phyloP scores from a whole-genome alignment of 371 early-diverging fungal genomes.

The Thermomucor indicae-seudaticae region DNA sequence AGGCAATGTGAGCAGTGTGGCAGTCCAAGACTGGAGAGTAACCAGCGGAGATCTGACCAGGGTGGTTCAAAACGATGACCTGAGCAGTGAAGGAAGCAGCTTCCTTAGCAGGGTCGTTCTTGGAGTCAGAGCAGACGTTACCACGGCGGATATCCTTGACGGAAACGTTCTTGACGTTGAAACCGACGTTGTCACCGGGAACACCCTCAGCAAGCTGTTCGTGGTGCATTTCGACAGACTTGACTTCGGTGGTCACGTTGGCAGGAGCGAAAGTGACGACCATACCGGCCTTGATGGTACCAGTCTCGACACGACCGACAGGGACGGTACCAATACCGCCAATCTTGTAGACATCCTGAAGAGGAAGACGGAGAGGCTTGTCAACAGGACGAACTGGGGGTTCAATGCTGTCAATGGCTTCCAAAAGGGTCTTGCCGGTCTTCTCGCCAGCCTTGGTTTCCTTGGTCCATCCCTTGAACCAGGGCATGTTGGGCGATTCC shows the following conservation, averaged over 20 bases:
- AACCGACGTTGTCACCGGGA: conserved; percentile 98
- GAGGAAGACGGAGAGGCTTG: conserved; percentile 96
- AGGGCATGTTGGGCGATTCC: no score
- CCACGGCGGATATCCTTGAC: conserved; percentile 97
- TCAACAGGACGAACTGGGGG: no score
- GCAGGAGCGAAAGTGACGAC: conserved; percentile 89
- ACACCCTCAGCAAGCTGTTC: conserved; percentile 88
- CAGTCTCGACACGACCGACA: conserved; percentile 97
- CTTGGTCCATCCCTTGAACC: conserved; percentile 94
- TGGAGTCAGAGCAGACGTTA: conserved; percentile 94
- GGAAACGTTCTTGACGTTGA: conserved; percentile 98
- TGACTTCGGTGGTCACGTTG: conserved; percentile 91
- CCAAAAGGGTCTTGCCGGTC: conserved; percentile 70
- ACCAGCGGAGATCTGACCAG: conserved; percentile 86
- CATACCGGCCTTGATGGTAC: conserved; percentile 91
- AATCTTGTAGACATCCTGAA: conserved; percentile 96
- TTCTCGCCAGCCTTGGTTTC: conserved; percentile 62
- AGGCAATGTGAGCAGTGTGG: conserved; percentile 96
- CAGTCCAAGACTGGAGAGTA: conserved; percentile 94
- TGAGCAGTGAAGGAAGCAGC: conserved; percentile 89
- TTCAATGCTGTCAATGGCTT: no score
- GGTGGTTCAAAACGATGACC: conserved; percentile 96
- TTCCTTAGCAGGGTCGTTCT: conserved; percentile 96
- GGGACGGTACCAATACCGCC: conserved; percentile 96
- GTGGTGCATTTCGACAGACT: conserved; percentile 99